These are phyloP conservation scores for Berberis thunbergii DNA, from an alignment of 164 flowering plant species.

Conservation along the genomic window DNA sequence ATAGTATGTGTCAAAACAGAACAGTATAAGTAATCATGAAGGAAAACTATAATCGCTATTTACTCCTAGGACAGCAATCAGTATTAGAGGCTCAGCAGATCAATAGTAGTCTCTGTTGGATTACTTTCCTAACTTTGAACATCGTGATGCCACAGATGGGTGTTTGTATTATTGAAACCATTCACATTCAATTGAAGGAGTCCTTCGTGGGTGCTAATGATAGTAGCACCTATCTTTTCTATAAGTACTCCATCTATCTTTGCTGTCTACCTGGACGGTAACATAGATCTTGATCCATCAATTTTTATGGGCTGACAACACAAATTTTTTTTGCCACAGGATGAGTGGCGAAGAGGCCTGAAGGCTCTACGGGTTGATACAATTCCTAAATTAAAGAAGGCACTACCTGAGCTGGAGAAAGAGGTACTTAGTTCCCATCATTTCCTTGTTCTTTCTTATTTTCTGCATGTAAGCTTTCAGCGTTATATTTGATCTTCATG, in stretches of 20 bases:
- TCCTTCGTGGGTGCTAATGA: too few species aligned
- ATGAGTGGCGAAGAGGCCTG: conserved; percentile 86
- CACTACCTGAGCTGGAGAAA: conserved; percentile 73
- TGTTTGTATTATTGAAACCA: too few species aligned
- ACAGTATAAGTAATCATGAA: too few species aligned
- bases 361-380: conserved; percentile 63
- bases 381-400: conserved; percentile 59
- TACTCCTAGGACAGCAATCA: too few species aligned
- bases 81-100: too few species aligned
- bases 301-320: not conserved
- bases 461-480: not conserved
- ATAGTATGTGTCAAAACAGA: too few species aligned
- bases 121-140: too few species aligned
- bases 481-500: not conserved
- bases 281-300: not conserved
- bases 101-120: too few species aligned
- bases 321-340: conserved; percentile 25
- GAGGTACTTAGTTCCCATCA: conserved; percentile 36
- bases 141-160: too few species aligned
- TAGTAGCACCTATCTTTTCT: too few species aligned
- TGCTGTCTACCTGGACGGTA: not conserved
- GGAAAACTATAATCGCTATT: too few species aligned
- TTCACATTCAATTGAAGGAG: too few species aligned
- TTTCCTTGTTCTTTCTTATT: not conserved
- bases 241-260: not conserved